Evolutionary conservation across 1,284 basidiomycete genomes (phyloP).

Genomic region (Tilletia horrida): DNA sequence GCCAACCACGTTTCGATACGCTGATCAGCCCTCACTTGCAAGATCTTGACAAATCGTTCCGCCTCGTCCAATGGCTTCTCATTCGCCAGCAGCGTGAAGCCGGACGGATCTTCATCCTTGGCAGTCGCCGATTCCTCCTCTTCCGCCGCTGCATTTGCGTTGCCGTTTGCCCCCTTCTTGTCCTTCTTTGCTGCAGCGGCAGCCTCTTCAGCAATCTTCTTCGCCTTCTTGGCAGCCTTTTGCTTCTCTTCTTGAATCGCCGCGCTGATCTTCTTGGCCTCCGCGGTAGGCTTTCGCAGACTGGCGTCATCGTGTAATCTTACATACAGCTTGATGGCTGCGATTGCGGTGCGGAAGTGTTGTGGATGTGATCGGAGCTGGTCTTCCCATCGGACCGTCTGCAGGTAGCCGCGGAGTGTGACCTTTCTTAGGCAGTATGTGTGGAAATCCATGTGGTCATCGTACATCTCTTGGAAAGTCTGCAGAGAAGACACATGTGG

Average conservation of each 20-base stretch:
- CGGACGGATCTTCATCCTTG: conserved; percentile 46
- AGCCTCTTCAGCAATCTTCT: background rate
- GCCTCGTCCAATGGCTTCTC: conserved; percentile 69
- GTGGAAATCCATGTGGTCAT: conserved; percentile 99
- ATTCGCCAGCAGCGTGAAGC: conserved; percentile 29
- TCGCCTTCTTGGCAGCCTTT: conserved; percentile 51
- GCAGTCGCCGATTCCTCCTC: conserved; percentile 27
- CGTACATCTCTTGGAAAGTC: conserved; percentile 82
- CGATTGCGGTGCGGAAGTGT: conserved; percentile 72
- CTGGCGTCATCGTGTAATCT: conserved; percentile 36
- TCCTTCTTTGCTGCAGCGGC: conserved; percentile 1
- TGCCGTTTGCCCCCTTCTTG: conserved; percentile 10
- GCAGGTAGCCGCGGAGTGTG: conserved; percentile 78
- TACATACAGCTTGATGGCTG: conserved; percentile 71
- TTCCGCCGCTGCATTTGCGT: conserved; percentile 21
- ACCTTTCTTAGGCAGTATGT: conserved; percentile 87
- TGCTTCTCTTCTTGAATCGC: conserved; percentile 69
- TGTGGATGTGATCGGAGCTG: conserved; percentile 69
- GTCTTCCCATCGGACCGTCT: conserved; percentile 79
- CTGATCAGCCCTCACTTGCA: conserved; percentile 59
- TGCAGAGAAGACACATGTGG: conserved; percentile 47
- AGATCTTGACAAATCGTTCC: conserved; percentile 68
- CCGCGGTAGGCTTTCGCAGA: conserved; percentile 56
- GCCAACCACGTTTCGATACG: conserved; percentile 71
- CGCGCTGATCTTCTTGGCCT: conserved; percentile 58